These are phyloP conservation scores for Psilocybe subaeruginosa DNA, from an alignment of 768 basidiomycete genomes.

Conservation along the genomic window DNA sequence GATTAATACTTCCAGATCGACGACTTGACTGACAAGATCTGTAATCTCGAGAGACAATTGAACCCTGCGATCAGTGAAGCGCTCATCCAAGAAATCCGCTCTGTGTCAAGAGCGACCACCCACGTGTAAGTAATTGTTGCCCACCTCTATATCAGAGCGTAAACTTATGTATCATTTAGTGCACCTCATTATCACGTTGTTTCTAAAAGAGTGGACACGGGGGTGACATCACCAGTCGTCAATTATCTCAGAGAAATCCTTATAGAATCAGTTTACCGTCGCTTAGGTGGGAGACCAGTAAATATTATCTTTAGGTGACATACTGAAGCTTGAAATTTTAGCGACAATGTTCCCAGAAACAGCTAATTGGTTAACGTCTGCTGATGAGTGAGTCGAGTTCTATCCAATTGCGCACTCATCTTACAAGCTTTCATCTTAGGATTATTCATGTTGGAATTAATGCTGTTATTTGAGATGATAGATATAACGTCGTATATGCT, in stretches of 20 bases:
- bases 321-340: constrained; percentile 18
- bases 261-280: constrained; percentile 66
- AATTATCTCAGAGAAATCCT: constrained; percentile 51
- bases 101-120: constrained; percentile 43
- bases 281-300: constrained; percentile 42
- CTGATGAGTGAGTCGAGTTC: constrained; percentile 50
- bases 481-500: no score
- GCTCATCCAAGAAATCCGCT: constrained; percentile 42
- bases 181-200: constrained; percentile 62
- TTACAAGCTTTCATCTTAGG: constrained; percentile 25
- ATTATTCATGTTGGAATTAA: constrained; percentile 64
- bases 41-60: constrained; percentile 45
- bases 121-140: constrained; percentile 51
- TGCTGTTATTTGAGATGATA: constrained; percentile 43
- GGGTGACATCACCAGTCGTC: constrained; percentile 32
- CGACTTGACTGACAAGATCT: constrained; percentile 55
- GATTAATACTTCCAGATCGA: constrained; percentile 28
- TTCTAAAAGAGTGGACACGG: constrained; percentile 39
- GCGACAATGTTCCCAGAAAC: constrained; percentile 68
- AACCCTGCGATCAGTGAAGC: constrained; percentile 35
- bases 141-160: neutral
- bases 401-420: neutral
- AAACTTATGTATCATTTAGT: constrained; percentile 29
- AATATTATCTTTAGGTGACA: neutral
- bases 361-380: constrained; percentile 57